Conservation (phyloP, 228 moss, liverwort and hornwort species). For the Sphagnum fallax region DNA sequence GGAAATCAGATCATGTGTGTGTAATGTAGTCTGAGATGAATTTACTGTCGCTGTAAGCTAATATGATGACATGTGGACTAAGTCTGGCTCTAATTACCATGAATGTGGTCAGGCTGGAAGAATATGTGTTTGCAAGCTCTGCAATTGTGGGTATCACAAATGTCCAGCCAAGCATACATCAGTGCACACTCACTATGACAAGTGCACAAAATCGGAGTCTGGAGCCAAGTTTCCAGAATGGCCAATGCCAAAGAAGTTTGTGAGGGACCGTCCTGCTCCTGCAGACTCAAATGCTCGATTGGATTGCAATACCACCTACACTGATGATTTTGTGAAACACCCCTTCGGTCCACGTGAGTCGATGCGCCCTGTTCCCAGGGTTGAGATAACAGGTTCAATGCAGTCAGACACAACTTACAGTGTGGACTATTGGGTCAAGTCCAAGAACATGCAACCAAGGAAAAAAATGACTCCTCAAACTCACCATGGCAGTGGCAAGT, state of each 20-base stretch:
- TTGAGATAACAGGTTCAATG: slow-evolving; percentile 23
- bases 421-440: slow-evolving; percentile 63
- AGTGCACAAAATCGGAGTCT: slow-evolving; percentile 46
- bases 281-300: slow-evolving; percentile 20
- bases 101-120: slow-evolving; percentile 16
- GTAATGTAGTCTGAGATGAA: too few species aligned
- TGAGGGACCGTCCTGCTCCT: slow-evolving; percentile 17
- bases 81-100: not conserved
- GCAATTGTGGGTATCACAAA: slow-evolving; percentile 85
- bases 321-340: slow-evolving; percentile 60
- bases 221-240: slow-evolving; percentile 63
- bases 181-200: slow-evolving; percentile 41
- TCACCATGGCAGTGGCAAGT: slow-evolving; percentile 19
- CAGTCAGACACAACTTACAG: slow-evolving; percentile 73
- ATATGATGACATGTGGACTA: too few species aligned
- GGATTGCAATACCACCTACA: slow-evolving; percentile 69
- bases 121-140: slow-evolving; percentile 65
- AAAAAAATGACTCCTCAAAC: slow-evolving; percentile 13
- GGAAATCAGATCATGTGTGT: too few species aligned
- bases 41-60: too few species aligned
- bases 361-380: slow-evolving; percentile 23
- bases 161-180: slow-evolving; percentile 88
- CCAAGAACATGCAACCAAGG: slow-evolving; percentile 41
- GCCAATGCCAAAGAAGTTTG: slow-evolving; percentile 37
- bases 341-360: slow-evolving; percentile 39